A percentile compares a stretch with the other conserved stretches of the same genome.
These are phyloP conservation scores for Canavalia ensiformis DNA, from an alignment of 306 rosid species.

Conservation along the genomic window DNA sequence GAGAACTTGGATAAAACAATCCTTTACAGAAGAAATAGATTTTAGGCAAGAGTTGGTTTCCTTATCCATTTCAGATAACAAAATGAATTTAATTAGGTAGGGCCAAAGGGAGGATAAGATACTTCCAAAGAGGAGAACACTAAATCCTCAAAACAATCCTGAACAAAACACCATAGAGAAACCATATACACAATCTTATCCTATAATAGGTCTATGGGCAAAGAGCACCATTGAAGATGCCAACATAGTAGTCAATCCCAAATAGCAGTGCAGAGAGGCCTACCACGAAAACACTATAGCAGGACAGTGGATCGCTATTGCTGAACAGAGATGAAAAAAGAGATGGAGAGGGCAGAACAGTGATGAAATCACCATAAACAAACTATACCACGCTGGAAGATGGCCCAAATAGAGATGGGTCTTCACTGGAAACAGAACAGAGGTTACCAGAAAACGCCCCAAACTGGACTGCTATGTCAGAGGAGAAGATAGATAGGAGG, in stretches of 20 bases:
- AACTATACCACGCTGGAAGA: too few species aligned
- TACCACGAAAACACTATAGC: too few species aligned
- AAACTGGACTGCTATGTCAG: too few species aligned
- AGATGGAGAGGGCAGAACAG: too few species aligned
- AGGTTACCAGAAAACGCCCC: too few species aligned
- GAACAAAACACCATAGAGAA: background rate
- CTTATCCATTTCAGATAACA: background rate
- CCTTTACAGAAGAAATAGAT: constrained; percentile 12
- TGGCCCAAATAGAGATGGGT: too few species aligned
- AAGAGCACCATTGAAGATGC: constrained; percentile 7
- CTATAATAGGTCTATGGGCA: background rate
- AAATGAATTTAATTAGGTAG: background rate
- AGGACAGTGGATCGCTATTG: too few species aligned
- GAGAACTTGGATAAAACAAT: constrained; percentile 25
- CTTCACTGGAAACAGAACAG: too few species aligned
- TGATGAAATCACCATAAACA: too few species aligned
- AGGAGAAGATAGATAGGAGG: too few species aligned
- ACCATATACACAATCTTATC: background rate
- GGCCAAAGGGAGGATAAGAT: background rate
- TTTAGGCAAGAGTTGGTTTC: background rate
- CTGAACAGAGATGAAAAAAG: too few species aligned
- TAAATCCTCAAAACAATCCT: constrained; percentile 22
- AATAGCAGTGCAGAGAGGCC: too few species aligned
- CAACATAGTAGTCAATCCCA: background rate
- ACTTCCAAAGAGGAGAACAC: background rate